Evolutionary conservation across 805 yeast species (phyloP).

Genomic region (Huiozyma sinensis): DNA sequence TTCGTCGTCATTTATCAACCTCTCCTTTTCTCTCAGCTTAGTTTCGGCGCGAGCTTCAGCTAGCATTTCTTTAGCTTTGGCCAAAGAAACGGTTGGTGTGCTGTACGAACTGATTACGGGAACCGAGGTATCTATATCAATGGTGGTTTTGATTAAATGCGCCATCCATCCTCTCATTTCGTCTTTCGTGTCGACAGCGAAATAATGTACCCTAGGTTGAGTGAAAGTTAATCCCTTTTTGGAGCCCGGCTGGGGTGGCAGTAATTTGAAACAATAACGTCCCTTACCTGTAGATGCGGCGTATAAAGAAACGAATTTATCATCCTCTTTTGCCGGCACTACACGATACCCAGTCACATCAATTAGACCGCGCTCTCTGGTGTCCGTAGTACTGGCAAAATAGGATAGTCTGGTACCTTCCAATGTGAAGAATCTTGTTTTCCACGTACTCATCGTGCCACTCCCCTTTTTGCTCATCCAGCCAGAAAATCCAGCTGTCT

Average conservation of each 20-base stretch:
- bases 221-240: constrained; percentile 92
- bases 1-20: constrained; percentile 12
- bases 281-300: constrained; percentile 94
- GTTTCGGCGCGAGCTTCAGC: constrained; percentile 75
- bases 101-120: constrained; percentile 89
- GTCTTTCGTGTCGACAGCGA: constrained; percentile 84
- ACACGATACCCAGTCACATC: constrained; percentile 94
- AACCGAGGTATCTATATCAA: constrained; percentile 84
- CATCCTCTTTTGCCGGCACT: constrained; percentile 72
- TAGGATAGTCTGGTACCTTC: constrained; percentile 92
- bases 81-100: constrained; percentile 87
- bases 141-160: constrained; percentile 89
- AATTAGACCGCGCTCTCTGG: constrained; percentile 80
- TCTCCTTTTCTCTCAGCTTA: constrained; percentile 39
- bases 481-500: constrained; percentile 69
- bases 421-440: constrained; percentile 68
- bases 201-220: constrained; percentile 89
- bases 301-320: constrained; percentile 71
- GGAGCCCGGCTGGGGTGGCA: constrained; percentile 97
- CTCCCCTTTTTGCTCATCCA: constrained; percentile 95
- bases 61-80: constrained; percentile 76
- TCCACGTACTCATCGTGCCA: constrained; percentile 82
- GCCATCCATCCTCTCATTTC: constrained; percentile 95
- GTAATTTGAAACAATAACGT: constrained; percentile 79
- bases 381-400: constrained; percentile 67